phyloP scores from a whole-genome alignment of 2,329 filamentous ascomycete species.

The Phaeosphaeriaceae sp. region DNA sequence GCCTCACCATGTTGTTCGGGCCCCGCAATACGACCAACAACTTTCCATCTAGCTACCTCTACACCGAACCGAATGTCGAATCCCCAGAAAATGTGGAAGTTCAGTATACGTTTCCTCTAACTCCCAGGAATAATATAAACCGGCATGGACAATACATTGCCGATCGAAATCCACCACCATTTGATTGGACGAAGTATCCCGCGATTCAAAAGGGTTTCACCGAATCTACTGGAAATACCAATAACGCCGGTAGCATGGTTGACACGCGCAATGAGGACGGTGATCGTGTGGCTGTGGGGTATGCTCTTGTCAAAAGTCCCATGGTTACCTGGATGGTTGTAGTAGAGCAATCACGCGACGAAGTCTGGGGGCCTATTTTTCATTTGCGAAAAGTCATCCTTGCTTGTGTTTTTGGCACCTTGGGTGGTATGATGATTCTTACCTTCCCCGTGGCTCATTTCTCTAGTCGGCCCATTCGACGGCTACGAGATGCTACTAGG shows the following conservation, averaged over 20 bases:
- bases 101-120: conserved; percentile 44
- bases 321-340: conserved; percentile 84
- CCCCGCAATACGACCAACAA: conserved; percentile 69
- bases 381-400: conserved; percentile 80
- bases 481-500: conserved; percentile 75
- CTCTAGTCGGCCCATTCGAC: conserved; percentile 78
- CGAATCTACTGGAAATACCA: conserved; percentile 53
- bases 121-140: conserved; percentile 20
- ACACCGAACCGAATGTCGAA: conserved; percentile 21
- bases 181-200: conserved; percentile 67
- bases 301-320: conserved; percentile 69
- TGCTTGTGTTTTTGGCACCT: conserved; percentile 83
- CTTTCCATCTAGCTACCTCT: conserved; percentile 47
- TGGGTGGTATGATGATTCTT: conserved; percentile 73
- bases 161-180: conserved; percentile 49
- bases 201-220: conserved; percentile 68
- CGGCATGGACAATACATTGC: conserved; percentile 39
- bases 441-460: conserved; percentile 81
- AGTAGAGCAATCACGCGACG: conserved; percentile 74
- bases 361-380: conserved; percentile 78
- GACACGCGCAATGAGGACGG: conserved; percentile 76
- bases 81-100: conserved; percentile 35
- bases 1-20: conserved; percentile 73
- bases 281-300: conserved; percentile 76
- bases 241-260: conserved; percentile 73